A percentile compares a stretch with the other conserved stretches of the same genome.
These are phyloP conservation scores for Hypomontagnella monticulosa DNA, from an alignment of 495 filamentous ascomycete genomes.

Conservation along the genomic window DNA sequence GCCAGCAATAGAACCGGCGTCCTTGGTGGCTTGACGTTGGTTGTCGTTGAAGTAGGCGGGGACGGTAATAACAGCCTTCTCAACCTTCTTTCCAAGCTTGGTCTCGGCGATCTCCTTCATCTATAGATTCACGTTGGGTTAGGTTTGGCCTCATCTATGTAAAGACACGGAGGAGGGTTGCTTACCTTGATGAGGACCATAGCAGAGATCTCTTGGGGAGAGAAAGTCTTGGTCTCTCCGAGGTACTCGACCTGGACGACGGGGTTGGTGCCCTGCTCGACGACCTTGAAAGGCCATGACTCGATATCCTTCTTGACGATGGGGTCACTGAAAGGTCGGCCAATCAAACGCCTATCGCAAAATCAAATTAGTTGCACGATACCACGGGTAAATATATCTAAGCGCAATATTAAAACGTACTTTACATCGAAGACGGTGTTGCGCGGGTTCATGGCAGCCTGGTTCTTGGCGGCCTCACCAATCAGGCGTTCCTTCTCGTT, in stretches of 20 bases:
- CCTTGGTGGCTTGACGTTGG: slow-evolving; percentile 98
- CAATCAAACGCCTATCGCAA: slow-evolving; percentile 81
- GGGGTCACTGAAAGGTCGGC: slow-evolving; percentile 91
- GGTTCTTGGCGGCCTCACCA: slow-evolving; percentile 99
- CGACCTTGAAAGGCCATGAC: slow-evolving; percentile 98
- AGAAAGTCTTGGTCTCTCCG: slow-evolving; percentile 92
- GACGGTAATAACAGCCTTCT: slow-evolving; percentile 98
- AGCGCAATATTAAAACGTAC: slow-evolving; percentile 51
- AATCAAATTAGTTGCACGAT: slow-evolving; percentile 40
- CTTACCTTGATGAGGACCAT: slow-evolving; percentile 91
- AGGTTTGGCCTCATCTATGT: slow-evolving; percentile 15
- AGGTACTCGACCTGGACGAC: slow-evolving; percentile 96
- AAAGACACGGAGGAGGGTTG: slow-evolving; percentile 1
- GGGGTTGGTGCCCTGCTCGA: slow-evolving; percentile 89
- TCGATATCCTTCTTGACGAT: slow-evolving; percentile 98
- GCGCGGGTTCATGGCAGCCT: slow-evolving; percentile 97
- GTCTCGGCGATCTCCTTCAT: slow-evolving; percentile 98
- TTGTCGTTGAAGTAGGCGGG: slow-evolving; percentile 99
- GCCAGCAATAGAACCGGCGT: slow-evolving; percentile 95
- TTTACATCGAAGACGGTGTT: slow-evolving; percentile 99
- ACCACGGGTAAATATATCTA: neutral
- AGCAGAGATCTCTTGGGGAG: slow-evolving; percentile 95
- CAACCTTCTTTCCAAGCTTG: slow-evolving; percentile 95
- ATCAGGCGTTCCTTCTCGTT: slow-evolving; percentile 98
- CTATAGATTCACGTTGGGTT: slow-evolving; percentile 52